Evolutionary conservation across 192 early-diverging fungal genomes (phyloP).

Genomic region (Gamsiella multidivaricata): DNA sequence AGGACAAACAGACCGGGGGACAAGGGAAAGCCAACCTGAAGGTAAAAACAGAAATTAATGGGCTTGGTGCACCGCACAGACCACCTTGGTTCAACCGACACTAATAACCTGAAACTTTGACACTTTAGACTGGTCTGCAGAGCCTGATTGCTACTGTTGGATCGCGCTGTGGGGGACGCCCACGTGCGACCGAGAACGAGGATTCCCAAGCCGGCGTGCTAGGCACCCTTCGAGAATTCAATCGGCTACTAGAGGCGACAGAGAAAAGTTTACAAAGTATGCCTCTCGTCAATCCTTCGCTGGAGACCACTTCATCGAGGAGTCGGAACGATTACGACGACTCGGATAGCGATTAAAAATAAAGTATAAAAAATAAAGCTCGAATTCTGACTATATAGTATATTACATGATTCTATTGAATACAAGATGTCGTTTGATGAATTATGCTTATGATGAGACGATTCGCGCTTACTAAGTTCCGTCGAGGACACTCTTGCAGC

Average conservation of each 20-base stretch:
- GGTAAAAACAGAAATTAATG: slow-evolving; percentile 1
- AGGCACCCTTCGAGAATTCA: slow-evolving; percentile 37
- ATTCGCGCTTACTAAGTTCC: too few species aligned
- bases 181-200: not conserved
- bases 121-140: slow-evolving; percentile 43
- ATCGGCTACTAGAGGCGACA: slow-evolving; percentile 20
- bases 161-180: slow-evolving; percentile 10
- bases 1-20: too few species aligned
- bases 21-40: not conserved
- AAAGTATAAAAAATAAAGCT: too few species aligned
- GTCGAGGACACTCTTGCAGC: too few species aligned
- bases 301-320: slow-evolving; percentile 7
- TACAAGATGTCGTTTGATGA: too few species aligned
- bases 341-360: not conserved
- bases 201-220: slow-evolving; percentile 19
- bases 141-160: slow-evolving; percentile 38
- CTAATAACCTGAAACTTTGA: not conserved
- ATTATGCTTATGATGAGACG: too few species aligned
- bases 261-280: slow-evolving; percentile 16
- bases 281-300: slow-evolving; percentile 6
- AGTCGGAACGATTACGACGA: not conserved
- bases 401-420: not conserved
- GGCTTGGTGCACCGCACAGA: too few species aligned
- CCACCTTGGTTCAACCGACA: too few species aligned
- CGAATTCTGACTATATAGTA: slow-evolving; percentile 1